Conservation (phyloP, 495 filamentous ascomycete species). For the Peziza echinospora region DNA sequence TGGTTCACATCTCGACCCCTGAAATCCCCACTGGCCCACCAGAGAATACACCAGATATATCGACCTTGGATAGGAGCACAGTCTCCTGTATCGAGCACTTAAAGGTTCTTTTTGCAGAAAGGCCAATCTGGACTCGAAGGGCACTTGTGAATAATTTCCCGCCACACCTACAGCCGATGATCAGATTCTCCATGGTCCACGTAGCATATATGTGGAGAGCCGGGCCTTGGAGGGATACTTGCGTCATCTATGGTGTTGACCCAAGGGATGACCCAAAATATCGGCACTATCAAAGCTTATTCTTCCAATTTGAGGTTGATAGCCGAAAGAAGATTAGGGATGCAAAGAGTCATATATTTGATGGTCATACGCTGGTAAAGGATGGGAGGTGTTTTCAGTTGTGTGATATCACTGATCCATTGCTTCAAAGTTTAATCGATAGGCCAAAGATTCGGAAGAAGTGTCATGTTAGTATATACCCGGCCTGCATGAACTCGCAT, state of each 20-base stretch:
- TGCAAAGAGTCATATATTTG: slow-evolving; percentile 50
- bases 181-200: slow-evolving; percentile 23
- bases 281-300: slow-evolving; percentile 66
- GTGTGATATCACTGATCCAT: slow-evolving; percentile 71
- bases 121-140: slow-evolving; percentile 73
- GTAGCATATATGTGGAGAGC: slow-evolving; percentile 73
- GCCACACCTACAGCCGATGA: slow-evolving; percentile 15
- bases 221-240: slow-evolving; percentile 74
- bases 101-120: slow-evolving; percentile 36
- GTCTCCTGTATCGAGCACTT: slow-evolving; percentile 32
- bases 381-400: slow-evolving; percentile 84
- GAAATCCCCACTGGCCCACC: slow-evolving; percentile 26
- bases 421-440: slow-evolving; percentile 34
- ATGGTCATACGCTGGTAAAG: slow-evolving; percentile 40
- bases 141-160: slow-evolving; percentile 42
- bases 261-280: slow-evolving; percentile 53
- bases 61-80: slow-evolving; percentile 31
- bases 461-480: slow-evolving; percentile 24
- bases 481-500: slow-evolving; percentile 17
- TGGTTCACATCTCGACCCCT: slow-evolving; percentile 37
- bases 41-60: slow-evolving; percentile 25
- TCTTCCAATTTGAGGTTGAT: slow-evolving; percentile 37
- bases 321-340: slow-evolving; percentile 6
- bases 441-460: slow-evolving; percentile 20
- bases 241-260: slow-evolving; percentile 68